phyloP scores from a whole-genome alignment of 2,329 filamentous ascomycete species.

The Fusarium newnesense region DNA sequence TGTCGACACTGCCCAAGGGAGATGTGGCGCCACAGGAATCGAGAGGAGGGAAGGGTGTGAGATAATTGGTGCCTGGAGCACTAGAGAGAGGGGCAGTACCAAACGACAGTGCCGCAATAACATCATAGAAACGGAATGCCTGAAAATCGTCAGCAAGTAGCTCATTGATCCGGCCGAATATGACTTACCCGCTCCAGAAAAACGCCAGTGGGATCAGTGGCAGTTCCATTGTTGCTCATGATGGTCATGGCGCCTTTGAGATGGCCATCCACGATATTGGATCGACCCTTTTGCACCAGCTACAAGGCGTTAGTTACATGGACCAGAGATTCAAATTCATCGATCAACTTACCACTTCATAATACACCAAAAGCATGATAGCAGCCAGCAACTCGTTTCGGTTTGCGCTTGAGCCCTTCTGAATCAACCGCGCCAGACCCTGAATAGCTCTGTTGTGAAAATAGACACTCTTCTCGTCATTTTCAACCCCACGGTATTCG shows the following conservation, averaged over 20 bases:
- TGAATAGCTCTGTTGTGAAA: conserved; percentile 71
- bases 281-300: conserved; percentile 69
- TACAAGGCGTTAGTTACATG: conserved; percentile 43
- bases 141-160: conserved; percentile 42
- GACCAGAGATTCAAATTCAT: not conserved
- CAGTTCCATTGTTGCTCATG: conserved; percentile 60
- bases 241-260: conserved; percentile 71
- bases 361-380: conserved; percentile 71
- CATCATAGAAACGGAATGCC: conserved; percentile 74
- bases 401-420: conserved; percentile 60
- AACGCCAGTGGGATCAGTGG: conserved; percentile 61
- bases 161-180: not conserved
- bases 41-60: conserved; percentile 59
- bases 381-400: conserved; percentile 69
- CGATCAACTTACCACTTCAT: conserved; percentile 65
- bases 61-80: conserved; percentile 58
- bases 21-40: conserved; percentile 57
- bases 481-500: conserved; percentile 69
- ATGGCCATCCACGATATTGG: conserved; percentile 70
- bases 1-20: conserved; percentile 64
- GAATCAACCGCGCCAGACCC: conserved; percentile 66
- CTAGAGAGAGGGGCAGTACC: conserved; percentile 66
- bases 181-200: conserved; percentile 67
- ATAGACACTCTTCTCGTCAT: conserved; percentile 64
- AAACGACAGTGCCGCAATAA: conserved; percentile 70